A percentile compares a stretch with the other conserved stretches of the same genome.
Evolutionary conservation across 345 rosid genomes (phyloP).

Genomic region (Sonneratia caseolaris): DNA sequence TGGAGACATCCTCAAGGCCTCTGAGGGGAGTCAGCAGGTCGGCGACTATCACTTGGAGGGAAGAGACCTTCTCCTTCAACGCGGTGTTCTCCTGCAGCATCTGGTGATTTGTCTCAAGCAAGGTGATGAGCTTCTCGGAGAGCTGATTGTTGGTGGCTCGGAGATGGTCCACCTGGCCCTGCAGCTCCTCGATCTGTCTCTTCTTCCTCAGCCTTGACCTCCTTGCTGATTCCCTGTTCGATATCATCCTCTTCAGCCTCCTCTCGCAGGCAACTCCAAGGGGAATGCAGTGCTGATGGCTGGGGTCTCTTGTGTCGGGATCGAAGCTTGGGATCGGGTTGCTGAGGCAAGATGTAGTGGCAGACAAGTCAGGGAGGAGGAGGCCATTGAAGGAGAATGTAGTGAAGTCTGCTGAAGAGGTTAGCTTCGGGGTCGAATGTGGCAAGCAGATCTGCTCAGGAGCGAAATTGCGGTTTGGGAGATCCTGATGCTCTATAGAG

Average conservation of each 20-base stretch:
- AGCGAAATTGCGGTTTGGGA: neutral
- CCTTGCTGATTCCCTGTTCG: constrained; percentile 73
- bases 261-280: constrained; percentile 25
- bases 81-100: constrained; percentile 59
- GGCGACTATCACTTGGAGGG: constrained; percentile 45
- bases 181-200: constrained; percentile 72
- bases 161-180: constrained; percentile 51
- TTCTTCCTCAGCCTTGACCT: constrained; percentile 65
- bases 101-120: constrained; percentile 63
- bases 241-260: constrained; percentile 56
- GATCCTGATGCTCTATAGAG: neutral
- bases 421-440: neutral
- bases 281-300: constrained; percentile 14
- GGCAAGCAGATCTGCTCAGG: too few relatives aligned
- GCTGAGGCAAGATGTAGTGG: constrained; percentile 2
- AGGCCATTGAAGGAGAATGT: neutral
- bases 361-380: neutral
- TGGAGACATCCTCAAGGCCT: constrained; percentile 25
- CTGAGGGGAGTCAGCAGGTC: constrained; percentile 42
- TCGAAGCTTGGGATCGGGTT: neutral
- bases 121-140: constrained; percentile 50
- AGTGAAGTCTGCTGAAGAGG: neutral
- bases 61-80: constrained; percentile 55
- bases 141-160: constrained; percentile 47
- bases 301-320: neutral